Base-by-base conservation (phyloP, 176 grass and related monocot species). In the Bothriochloa decipiens region DNA sequence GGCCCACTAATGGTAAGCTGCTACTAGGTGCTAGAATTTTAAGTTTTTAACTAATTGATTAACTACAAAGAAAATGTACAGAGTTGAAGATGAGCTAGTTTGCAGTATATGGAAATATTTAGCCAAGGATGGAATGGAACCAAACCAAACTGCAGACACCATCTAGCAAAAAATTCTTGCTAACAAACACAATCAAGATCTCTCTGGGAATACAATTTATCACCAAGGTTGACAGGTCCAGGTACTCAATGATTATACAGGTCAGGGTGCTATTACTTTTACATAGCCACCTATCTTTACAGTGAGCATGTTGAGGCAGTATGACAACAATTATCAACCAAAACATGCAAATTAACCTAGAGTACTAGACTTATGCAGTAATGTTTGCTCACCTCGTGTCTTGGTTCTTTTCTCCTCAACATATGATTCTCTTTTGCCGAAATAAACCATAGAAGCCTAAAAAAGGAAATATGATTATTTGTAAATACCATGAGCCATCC, bases 341-440 rank as follows among this genome's bases (percentile, higher is more conserved):
- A 55, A 86, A 16, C 41, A 52, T 81, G 18, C 33, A 53, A 7
- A n/a, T n/a, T 70, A 43, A 12, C 8, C 25, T 62, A 26, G 29
- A 32, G 29, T 32, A 32, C 29, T 4, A 36, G 35, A 62, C 8
- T 22, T 5, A 65, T 16, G 23, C 17, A 82, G 47, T 36, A 57
- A 81, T 70, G 15, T 29, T 47, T 47, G 6, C 87, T 91, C 69
- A 82, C 91, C 94, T 94, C 94, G 83, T 40, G 80, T 94, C 49
- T 77, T 70, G 29, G 89, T 90, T 74, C 83, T 85, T 76, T 97
- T 97, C 71, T 97, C 89, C 85, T 97, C 83, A 13, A 93, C 65
- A 49, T 46, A 87, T 65, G 90, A 87, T 52, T 85, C 40, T 46
- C 74, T 75, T 3, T 62, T 43, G 16, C 88, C 77, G 27, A 97